Conservation (phyloP, 2,329 filamentous ascomycete genomes). For the Xylariales sp. region DNA sequence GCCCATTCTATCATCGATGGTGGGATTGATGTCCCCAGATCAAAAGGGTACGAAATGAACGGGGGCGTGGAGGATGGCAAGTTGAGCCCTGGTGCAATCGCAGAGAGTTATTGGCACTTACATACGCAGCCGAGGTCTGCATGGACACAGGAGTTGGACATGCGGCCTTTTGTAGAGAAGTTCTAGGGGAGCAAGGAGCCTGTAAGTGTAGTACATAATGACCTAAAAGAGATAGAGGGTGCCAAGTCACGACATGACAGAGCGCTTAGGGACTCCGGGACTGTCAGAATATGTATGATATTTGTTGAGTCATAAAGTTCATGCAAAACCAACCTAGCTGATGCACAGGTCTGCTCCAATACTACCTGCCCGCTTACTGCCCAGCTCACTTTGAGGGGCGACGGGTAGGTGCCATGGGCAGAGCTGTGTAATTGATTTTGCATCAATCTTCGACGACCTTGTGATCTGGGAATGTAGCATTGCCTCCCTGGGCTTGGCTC, state of each 20-base stretch:
- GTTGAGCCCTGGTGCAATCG: conserved; percentile 67
- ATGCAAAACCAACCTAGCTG: too few species aligned
- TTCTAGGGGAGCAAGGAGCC: too few species aligned
- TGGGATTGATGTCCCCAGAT: conserved; percentile 67
- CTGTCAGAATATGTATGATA: too few species aligned
- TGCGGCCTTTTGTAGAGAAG: conserved; percentile 65
- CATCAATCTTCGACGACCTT: neutral
- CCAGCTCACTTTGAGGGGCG: conserved; percentile 15
- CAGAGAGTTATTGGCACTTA: conserved; percentile 69
- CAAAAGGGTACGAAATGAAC: conserved; percentile 40
- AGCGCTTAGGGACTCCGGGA: too few species aligned
- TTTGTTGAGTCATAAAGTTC: too few species aligned
- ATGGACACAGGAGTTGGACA: conserved; percentile 69
- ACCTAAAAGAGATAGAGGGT: too few species aligned
- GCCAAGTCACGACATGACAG: too few species aligned
- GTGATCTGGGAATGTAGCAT: neutral
- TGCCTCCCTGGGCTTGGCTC: conserved; percentile 6
- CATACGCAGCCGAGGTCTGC: conserved; percentile 67
- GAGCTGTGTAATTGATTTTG: neutral
- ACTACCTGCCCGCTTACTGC: conserved; percentile 11
- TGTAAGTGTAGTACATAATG: too few species aligned
- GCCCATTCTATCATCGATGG: conserved; percentile 71
- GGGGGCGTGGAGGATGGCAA: conserved; percentile 42
- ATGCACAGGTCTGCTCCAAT: conserved; percentile 1
- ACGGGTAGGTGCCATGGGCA: conserved; percentile 10